These are phyloP conservation scores for Leishmania lainsoni DNA, from an alignment of 208 protist genomes.

Conservation along the genomic window DNA sequence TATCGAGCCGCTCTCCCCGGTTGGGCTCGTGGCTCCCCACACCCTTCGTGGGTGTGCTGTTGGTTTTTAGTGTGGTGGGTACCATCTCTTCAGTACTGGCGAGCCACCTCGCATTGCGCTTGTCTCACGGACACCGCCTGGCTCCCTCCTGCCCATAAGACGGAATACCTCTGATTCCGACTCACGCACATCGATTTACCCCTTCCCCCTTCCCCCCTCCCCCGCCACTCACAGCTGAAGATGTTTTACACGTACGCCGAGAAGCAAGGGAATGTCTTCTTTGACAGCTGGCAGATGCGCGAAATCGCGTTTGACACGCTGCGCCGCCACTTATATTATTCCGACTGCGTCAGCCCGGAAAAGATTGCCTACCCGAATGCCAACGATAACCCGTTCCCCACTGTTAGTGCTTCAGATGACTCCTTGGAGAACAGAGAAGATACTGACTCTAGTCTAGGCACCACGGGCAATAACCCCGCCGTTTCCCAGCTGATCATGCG, in stretches of 20 bases:
- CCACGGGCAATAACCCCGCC: conserved; percentile 1
- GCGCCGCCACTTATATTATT: conserved; percentile 76
- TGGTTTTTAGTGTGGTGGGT: no score
- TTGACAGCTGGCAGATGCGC: conserved; percentile 64
- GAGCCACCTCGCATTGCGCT: background rate
- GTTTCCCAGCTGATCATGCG: conserved; percentile 17
- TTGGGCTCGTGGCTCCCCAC: no score
- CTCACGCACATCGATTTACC: background rate
- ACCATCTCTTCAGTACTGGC: background rate
- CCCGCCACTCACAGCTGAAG: background rate
- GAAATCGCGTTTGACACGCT: conserved; percentile 71
- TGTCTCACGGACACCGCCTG: background rate
- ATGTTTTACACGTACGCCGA: conserved; percentile 74
- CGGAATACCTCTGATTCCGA: background rate
- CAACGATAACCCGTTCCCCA: conserved; percentile 29
- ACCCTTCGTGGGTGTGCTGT: no score
- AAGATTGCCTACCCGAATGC: conserved; percentile 38
- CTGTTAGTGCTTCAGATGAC: conserved; percentile 3
- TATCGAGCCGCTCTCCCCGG: no score
- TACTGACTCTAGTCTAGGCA: conserved; percentile 1
- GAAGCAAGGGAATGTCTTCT: conserved; percentile 55
- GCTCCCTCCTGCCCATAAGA: background rate
- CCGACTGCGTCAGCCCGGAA: conserved; percentile 23
- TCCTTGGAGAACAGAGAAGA: conserved; percentile 12
- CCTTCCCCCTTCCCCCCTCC: background rate